Conservation (phyloP, 768 basidiomycete species). For the Suillus clintonianus region DNA sequence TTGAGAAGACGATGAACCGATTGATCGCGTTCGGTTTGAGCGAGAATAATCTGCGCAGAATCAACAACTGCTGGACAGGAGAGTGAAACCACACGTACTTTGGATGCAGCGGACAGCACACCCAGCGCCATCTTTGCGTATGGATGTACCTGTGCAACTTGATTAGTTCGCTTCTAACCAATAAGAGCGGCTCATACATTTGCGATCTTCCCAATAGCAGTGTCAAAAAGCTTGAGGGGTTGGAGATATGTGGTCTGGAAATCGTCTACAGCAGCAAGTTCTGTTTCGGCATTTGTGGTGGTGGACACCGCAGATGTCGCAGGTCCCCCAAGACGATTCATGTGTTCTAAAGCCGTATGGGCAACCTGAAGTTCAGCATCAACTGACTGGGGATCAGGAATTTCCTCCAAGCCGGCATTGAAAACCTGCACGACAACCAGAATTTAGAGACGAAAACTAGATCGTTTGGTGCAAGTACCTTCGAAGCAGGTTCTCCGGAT, state of each 20-base stretch:
- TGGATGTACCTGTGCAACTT: conserved; percentile 1
- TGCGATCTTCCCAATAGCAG: neutral
- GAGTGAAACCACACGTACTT: neutral
- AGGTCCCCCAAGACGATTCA: neutral
- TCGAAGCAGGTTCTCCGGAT: neutral
- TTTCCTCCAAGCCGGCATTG: neutral
- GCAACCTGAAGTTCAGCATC: neutral
- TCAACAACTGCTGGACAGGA: neutral
- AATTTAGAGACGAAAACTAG: neutral
- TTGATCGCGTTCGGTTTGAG: conserved; percentile 5
- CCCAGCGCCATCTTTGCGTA: conserved; percentile 8
- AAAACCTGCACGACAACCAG: neutral
- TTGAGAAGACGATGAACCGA: neutral
- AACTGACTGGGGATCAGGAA: neutral
- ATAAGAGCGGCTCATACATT: neutral
- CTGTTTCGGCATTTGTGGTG: neutral
- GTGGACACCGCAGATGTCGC: neutral
- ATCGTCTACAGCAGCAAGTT: neutral
- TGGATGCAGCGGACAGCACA: neutral
- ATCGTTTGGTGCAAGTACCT: neutral
- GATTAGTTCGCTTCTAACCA: neutral
- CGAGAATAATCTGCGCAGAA: neutral
- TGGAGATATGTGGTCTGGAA: conserved; percentile 2
- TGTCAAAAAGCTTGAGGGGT: neutral
- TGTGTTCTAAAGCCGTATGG: neutral